phyloP scores from a whole-genome alignment of 2,329 filamentous ascomycete species.

The Fusarium sulawesiense region DNA sequence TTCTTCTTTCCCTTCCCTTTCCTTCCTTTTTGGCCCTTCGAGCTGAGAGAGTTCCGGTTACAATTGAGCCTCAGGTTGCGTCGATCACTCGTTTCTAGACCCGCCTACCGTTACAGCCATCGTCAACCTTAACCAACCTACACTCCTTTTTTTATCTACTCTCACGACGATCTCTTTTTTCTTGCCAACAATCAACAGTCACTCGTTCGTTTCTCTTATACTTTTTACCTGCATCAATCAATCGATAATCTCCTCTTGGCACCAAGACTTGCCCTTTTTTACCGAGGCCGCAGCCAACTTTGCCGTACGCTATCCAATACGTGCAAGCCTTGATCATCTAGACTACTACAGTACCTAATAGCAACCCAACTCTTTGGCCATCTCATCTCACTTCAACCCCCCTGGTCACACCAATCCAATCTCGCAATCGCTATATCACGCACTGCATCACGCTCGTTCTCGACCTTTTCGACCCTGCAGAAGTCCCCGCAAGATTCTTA shows the following conservation, averaged over 20 bases:
- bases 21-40: conserved; percentile 34
- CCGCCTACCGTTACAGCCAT: conserved; percentile 28
- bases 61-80: conserved; percentile 17
- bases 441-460: conserved; percentile 24
- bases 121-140: conserved; percentile 2
- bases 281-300: neutral
- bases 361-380: conserved; percentile 16
- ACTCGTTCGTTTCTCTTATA: neutral
- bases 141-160: conserved; percentile 9
- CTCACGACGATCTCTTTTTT: conserved; percentile 33
- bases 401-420: conserved; percentile 35
- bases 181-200: conserved; percentile 3
- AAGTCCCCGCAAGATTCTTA: conserved; percentile 19
- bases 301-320: conserved; percentile 1
- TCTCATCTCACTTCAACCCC: conserved; percentile 26
- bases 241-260: conserved; percentile 4
- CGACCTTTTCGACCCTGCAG: conserved; percentile 13
- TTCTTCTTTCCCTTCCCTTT: conserved; percentile 8
- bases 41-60: conserved; percentile 23
- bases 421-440: conserved; percentile 23
- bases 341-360: conserved; percentile 17
- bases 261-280: neutral
- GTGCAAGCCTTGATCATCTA: neutral
- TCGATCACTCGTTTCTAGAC: conserved; percentile 43
- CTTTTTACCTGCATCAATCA: neutral